Percentiles rank a stretch among this genome's conserved stretches.
Evolutionary conservation across 139 green algal genomes (phyloP).

Genomic region (Tetraselmis chui): DNA sequence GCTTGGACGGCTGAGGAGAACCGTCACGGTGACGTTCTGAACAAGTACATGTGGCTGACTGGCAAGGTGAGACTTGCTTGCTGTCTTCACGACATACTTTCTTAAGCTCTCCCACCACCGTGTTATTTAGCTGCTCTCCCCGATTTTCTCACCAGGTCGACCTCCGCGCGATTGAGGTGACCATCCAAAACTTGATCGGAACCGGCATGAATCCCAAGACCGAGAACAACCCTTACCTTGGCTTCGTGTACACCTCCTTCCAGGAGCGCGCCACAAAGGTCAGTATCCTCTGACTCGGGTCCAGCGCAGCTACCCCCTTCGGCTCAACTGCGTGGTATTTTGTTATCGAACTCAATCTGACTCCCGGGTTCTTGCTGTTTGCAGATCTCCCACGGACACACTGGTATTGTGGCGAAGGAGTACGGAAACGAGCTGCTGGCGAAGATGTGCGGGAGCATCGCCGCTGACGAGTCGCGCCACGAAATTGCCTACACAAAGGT

Average conservation of each 20-base stretch:
- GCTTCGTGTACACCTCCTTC: constrained; percentile 98
- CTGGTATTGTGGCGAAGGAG: constrained; percentile 75
- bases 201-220: constrained; percentile 93
- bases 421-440: constrained; percentile 80
- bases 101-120: too few relatives aligned
- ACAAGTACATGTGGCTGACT: constrained; percentile 90
- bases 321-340: too few relatives aligned
- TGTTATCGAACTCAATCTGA: too few relatives aligned
- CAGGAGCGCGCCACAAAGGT: constrained; percentile 93
- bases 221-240: constrained; percentile 99
- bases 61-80: too few relatives aligned
- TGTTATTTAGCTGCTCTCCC: too few relatives aligned
- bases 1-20: constrained; percentile 97
- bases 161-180: constrained; percentile 73
- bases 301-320: neutral
- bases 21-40: constrained; percentile 95
- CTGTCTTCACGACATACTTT: too few relatives aligned
- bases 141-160: constrained; percentile 31
- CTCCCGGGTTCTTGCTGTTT: too few relatives aligned
- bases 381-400: constrained; percentile 92
- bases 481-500: constrained; percentile 85
- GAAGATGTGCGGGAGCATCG: constrained; percentile 88
- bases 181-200: constrained; percentile 97
- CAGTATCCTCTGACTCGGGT: neutral
- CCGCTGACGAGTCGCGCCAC: constrained; percentile 90